Percentiles rank a stretch among this genome's conserved stretches.
phyloP scores from a whole-genome alignment of 805 yeast species.

The Candida insectalens region DNA sequence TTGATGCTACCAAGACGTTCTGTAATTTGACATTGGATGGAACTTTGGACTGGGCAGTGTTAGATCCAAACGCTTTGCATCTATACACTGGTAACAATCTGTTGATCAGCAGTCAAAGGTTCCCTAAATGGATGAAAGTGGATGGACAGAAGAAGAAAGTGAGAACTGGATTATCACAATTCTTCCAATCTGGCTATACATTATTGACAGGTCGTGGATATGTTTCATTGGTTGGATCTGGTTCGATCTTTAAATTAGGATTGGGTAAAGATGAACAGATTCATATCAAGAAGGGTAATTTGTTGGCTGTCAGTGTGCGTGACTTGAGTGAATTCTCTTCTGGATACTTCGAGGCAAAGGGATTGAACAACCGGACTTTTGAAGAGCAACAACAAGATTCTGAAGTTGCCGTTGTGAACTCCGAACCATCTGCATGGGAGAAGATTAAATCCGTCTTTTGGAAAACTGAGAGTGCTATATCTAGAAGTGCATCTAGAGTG shows the following conservation, averaged over 20 bases:
- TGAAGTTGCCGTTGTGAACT: neutral
- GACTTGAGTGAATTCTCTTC: slow-evolving; percentile 34
- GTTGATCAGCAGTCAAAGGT: slow-evolving; percentile 24
- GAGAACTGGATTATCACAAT: slow-evolving; percentile 31
- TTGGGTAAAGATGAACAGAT: slow-evolving; percentile 38
- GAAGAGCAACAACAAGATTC: neutral
- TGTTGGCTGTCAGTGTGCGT: slow-evolving; percentile 41
- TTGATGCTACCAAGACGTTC: slow-evolving; percentile 27
- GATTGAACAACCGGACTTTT: slow-evolving; percentile 6
- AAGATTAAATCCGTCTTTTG: neutral
- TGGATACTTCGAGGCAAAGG: slow-evolving; percentile 11
- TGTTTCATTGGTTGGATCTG: slow-evolving; percentile 43
- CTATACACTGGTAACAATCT: slow-evolving; percentile 46
- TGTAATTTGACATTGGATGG: slow-evolving; percentile 45
- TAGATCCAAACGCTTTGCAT: slow-evolving; percentile 37
- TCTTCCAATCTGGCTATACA: slow-evolving; percentile 32
- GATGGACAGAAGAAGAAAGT: neutral
- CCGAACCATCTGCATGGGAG: neutral
- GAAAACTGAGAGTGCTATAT: slow-evolving; percentile 4
- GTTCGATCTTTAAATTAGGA: slow-evolving; percentile 39
- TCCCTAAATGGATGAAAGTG: slow-evolving; percentile 30
- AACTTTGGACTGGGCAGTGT: slow-evolving; percentile 50
- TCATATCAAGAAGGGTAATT: slow-evolving; percentile 33
- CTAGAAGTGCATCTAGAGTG: neutral
- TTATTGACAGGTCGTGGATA: slow-evolving; percentile 50